Percentiles rank a stretch among this genome's conserved stretches.
phyloP scores from a whole-genome alignment of 139 green algal species.

The Raphidocelis subcapitata region DNA sequence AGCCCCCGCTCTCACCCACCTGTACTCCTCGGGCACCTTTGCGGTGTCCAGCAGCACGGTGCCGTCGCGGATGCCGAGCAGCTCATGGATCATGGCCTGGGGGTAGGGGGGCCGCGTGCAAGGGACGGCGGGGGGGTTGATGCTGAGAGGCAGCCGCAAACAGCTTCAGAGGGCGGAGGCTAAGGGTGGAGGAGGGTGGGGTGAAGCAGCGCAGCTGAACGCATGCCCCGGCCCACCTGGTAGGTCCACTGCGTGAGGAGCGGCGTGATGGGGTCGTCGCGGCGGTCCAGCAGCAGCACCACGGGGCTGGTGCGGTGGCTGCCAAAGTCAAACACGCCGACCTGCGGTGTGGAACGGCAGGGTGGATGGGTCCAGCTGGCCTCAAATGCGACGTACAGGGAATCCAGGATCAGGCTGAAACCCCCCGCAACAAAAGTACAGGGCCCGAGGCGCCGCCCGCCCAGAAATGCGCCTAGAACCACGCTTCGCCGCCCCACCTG shows the following conservation, averaged over 20 bases:
- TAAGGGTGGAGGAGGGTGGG: too few relatives aligned
- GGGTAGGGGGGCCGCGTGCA: slow-evolving; percentile 41
- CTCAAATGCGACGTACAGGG: too few relatives aligned
- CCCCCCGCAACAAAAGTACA: slow-evolving; percentile 1
- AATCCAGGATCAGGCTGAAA: too few relatives aligned
- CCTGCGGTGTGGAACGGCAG: slow-evolving; percentile 43
- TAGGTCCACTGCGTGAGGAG: slow-evolving; percentile 79
- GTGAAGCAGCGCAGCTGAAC: background rate
- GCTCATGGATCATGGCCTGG: slow-evolving; percentile 91
- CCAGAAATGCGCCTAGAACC: too few relatives aligned
- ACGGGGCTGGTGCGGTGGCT: slow-evolving; percentile 51
- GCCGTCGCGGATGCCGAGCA: slow-evolving; percentile 80
- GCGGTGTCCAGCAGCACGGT: slow-evolving; percentile 44
- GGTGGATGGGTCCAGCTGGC: background rate
- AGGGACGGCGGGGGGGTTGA: background rate
- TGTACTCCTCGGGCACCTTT: slow-evolving; percentile 64
- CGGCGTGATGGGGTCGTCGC: slow-evolving; percentile 88
- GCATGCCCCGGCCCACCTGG: slow-evolving; percentile 38
- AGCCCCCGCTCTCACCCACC: background rate
- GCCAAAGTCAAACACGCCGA: slow-evolving; percentile 85
- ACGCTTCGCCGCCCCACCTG: too few relatives aligned
- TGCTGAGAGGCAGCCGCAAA: background rate
- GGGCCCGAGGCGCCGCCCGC: background rate
- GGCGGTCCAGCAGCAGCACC: slow-evolving; percentile 82
- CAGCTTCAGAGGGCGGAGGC: too few relatives aligned